A percentile compares a stretch with the other conserved stretches of the same genome.
Conservation (phyloP, 225 moss, liverwort and hornwort species). For the Asterella californica region DNA sequence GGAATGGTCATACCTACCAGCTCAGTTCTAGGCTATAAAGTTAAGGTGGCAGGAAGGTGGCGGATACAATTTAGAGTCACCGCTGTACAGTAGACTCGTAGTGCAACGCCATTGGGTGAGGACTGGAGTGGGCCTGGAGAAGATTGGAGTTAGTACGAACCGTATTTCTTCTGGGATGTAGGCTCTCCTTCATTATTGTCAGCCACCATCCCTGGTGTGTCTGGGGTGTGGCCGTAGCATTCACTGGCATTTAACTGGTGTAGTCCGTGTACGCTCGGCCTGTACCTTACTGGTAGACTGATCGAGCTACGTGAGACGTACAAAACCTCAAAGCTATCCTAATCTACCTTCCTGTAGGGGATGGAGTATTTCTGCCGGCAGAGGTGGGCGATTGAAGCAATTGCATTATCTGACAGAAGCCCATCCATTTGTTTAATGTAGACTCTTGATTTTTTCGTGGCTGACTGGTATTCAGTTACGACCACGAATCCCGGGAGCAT, state of each 20-base stretch:
- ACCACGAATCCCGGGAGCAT: slow-evolving; percentile 16
- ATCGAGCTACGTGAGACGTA: not conserved
- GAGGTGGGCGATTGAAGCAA: slow-evolving; percentile 11
- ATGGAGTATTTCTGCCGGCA: slow-evolving; percentile 14
- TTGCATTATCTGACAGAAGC: not conserved
- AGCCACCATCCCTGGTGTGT: not conserved
- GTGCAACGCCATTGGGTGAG: not conserved
- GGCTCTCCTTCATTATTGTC: not conserved
- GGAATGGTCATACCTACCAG: too few species aligned
- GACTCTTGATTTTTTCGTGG: not conserved
- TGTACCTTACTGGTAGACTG: not conserved
- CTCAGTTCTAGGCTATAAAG: not conserved
- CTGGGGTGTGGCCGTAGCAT: not conserved
- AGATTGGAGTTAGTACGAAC: not conserved
- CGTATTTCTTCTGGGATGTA: not conserved
- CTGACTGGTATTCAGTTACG: slow-evolving; percentile 9
- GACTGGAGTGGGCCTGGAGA: not conserved
- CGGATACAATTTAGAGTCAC: not conserved
- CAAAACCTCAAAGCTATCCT: not conserved
- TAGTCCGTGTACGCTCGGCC: not conserved
- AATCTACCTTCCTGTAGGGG: not conserved
- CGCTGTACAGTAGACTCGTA: not conserved
- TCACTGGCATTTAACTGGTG: not conserved
- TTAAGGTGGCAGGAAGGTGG: not conserved
- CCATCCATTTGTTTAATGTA: not conserved